Percentiles rank a stretch among this genome's conserved stretches.
These are phyloP conservation scores for Phytopythium litorale DNA, from an alignment of 352 stramenopile genomes.

Conservation along the genomic window DNA sequence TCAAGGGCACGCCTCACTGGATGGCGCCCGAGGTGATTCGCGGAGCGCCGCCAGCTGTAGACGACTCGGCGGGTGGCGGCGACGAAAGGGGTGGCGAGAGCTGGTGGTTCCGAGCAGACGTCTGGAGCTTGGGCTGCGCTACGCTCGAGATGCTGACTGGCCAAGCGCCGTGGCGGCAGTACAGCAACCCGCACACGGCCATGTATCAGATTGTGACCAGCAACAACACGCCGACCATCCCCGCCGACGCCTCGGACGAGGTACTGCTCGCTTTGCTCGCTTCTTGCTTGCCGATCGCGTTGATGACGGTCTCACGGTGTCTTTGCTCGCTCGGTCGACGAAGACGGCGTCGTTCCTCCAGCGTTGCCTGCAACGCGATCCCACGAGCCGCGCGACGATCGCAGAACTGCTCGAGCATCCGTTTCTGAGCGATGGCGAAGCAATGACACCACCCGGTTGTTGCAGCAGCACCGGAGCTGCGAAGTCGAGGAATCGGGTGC, in stretches of 20 bases:
- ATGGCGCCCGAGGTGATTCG: slow-evolving; percentile 91
- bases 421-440: slow-evolving; percentile 62
- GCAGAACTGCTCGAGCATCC: slow-evolving; percentile 87
- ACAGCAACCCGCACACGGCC: slow-evolving; percentile 85
- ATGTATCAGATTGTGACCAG: slow-evolving; percentile 90
- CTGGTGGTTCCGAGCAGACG: slow-evolving; percentile 87
- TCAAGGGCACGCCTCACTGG: slow-evolving; percentile 90
- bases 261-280: slow-evolving; percentile 12
- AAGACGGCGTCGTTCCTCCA: slow-evolving; percentile 57
- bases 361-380: slow-evolving; percentile 62
- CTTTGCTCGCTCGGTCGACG: not conserved
- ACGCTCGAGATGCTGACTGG: slow-evolving; percentile 93
- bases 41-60: slow-evolving; percentile 26
- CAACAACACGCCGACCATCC: slow-evolving; percentile 59
- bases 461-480: not conserved
- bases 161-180: slow-evolving; percentile 85
- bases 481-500: not conserved
- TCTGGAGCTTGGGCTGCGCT: slow-evolving; percentile 92
- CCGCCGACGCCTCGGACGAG: slow-evolving; percentile 46
- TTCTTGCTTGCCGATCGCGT: not conserved
- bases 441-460: slow-evolving; percentile 1
- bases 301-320: not conserved
- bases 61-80: slow-evolving; percentile 1
- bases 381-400: slow-evolving; percentile 75
- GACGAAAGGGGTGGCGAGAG: slow-evolving; percentile 15